Evolutionary conservation across 2,329 filamentous ascomycete species (phyloP), one percentile per base, ranked within the genome.

Genomic region (Penicillium frequentans): DNA sequence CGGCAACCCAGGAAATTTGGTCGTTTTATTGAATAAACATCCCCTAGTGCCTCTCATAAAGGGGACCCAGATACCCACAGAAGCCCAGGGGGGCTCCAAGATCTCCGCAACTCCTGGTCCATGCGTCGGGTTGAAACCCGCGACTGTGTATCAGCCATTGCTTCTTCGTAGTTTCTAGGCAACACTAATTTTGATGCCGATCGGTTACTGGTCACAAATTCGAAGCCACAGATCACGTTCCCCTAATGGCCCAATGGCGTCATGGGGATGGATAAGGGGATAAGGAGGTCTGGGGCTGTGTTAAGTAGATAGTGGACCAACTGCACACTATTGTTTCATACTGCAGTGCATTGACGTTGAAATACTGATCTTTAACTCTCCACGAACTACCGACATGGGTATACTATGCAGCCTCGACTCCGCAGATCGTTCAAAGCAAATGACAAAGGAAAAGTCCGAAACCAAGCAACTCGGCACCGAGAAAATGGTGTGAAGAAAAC

Each of bases 101-200:
- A 50, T 50, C 48, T 27, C 3, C 48, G 19, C 33, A 50, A 50
- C 48, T 21, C 13, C 26, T 62, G 59, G 55, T 45, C 59, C 47
- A 55, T 50, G 62, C 59, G 55, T 54, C 49, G 45, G 58, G 59
- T 58, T 63, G 59, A 63, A 61, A 53, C 56, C 60, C 11, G 26
- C 11, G 51, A 49, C 52, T 26, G 7, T 14, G 27, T 31, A n/a
- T 35, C 29, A 26, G 33, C 27, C n/a, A 31, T 39, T 50, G 47
- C 19, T 57, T 42, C 31, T 33, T 42, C 52, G 58, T 31, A 49
- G 42, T 44, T 53, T 52, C 52, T 10, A 46, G 21, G 52, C 51
- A 53, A 52, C 39, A 52, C 57, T 42, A 23, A 29, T 49, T 26
- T 14, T 43, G 33, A 27, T 7, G 13, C 35, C 23, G 43, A 37